Evolutionary conservation across 2,329 filamentous ascomycete genomes (phyloP), one percentile per base, ranked within the genome.

Genomic region (Cadophora malorum): DNA sequence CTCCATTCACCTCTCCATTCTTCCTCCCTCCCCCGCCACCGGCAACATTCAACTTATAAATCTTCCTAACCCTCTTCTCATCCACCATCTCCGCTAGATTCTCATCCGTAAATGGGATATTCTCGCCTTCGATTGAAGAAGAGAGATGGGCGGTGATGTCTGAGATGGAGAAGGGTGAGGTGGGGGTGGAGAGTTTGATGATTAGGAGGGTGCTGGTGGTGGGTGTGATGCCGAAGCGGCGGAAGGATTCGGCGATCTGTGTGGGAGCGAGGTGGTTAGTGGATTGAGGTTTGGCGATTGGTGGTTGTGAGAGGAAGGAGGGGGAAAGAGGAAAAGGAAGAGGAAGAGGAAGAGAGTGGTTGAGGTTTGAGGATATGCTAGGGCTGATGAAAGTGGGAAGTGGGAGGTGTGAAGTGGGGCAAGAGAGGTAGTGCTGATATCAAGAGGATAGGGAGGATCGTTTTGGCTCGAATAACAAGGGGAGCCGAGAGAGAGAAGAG

Each of bases 241-340:
- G 90, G 80, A 98, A 98, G 0, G 94, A 90, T 74, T 97, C 94
- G 63, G 93, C 88, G 76, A 99, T 98, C 93, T 96, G 38, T 63
- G 61, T 21, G 33, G 33, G 28, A 45, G 61, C 50, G 25, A 41
- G 45, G n/a, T 47, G 28, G 21, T 52, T 33, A 55, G 49, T 49
- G 8, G 35, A 38, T n/a, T 53, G 33, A 47, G 33, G 50, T 45
- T 55, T 16, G 60, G 21, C 21, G 28, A n/a, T 28, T 41, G n/a
- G 63, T n/a, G 38, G 16, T n/a, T n/a, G 45, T 4, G 45, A 19
- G 45, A 47, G 35, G 56, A 62, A 61, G n/a, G 21, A 58, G 58
- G 35, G 45, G 28, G 63, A 33, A 56, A 4, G 45, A 55, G 4
- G 45, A 19, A 19, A 19, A 45, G 41, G 14, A 19, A 14, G 41